These are phyloP conservation scores for Amanita brunnescens DNA, from an alignment of 768 basidiomycete genomes.

Conservation along the genomic window DNA sequence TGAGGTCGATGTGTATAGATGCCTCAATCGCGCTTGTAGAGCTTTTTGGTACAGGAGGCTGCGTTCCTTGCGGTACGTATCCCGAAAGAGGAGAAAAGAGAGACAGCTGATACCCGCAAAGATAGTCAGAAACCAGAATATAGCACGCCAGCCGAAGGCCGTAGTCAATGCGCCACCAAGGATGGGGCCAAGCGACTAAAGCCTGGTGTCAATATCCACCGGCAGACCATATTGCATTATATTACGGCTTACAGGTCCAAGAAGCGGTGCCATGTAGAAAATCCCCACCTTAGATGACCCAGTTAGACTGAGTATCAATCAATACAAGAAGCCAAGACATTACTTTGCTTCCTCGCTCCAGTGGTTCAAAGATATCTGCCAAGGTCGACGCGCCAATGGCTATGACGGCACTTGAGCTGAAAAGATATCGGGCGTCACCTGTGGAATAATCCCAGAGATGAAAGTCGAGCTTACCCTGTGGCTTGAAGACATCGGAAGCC, in stretches of 20 bases:
- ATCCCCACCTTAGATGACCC: slow-evolving; percentile 50
- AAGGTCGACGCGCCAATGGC: slow-evolving; percentile 70
- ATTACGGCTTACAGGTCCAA: slow-evolving; percentile 44
- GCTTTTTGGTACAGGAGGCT: slow-evolving; percentile 73
- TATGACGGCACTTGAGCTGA: slow-evolving; percentile 57
- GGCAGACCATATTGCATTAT: not conserved
- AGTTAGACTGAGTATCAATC: not conserved
- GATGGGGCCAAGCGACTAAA: slow-evolving; percentile 54
- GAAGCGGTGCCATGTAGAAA: slow-evolving; percentile 71
- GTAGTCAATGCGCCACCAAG: slow-evolving; percentile 62
- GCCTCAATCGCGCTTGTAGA: slow-evolving; percentile 33
- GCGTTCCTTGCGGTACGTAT: slow-evolving; percentile 78
- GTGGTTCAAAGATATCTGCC: slow-evolving; percentile 70
- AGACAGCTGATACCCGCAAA: slow-evolving; percentile 46
- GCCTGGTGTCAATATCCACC: not conserved
- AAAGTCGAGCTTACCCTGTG: slow-evolving; percentile 20
- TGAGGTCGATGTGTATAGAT: not conserved
- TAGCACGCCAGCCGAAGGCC: slow-evolving; percentile 67
- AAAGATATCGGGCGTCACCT: slow-evolving; percentile 9
- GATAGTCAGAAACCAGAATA: slow-evolving; percentile 76
- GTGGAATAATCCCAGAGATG: not conserved
- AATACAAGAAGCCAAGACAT: not conserved
- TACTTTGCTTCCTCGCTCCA: slow-evolving; percentile 61
- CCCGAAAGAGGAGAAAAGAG: slow-evolving; percentile 56
- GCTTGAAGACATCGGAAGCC: slow-evolving; percentile 66